These are phyloP conservation scores for Pulveroboletus sp. DNA, from an alignment of 1,284 basidiomycete genomes.

Conservation along the genomic window DNA sequence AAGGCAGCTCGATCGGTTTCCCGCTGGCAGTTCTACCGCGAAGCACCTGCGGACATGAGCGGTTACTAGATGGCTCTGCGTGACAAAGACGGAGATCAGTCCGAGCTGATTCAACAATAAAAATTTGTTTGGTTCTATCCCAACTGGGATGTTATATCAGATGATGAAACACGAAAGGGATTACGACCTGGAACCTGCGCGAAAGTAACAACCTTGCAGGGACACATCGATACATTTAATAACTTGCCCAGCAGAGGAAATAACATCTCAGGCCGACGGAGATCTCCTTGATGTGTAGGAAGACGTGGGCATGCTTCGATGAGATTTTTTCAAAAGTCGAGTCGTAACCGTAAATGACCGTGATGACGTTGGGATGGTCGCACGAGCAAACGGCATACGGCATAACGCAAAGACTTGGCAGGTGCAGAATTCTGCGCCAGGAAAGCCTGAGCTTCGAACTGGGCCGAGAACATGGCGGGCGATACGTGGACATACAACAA, in stretches of 20 bases:
- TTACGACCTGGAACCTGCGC: not conserved
- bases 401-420: constrained; percentile 3
- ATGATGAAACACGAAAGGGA: not conserved
- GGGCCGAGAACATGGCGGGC: not conserved
- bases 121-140: not conserved
- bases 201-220: constrained; percentile 15
- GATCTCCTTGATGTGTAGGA: not conserved
- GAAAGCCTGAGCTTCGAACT: not conserved
- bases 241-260: not conserved
- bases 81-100: constrained; percentile 14
- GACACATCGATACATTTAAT: not conserved
- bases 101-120: constrained; percentile 4
- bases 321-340: not conserved
- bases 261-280: not conserved
- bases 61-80: not conserved
- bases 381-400: not conserved
- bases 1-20: not conserved
- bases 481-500: constrained; percentile 1
- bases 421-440: constrained; percentile 1
- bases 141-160: not conserved
- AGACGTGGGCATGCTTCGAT: not conserved
- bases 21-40: constrained; percentile 29
- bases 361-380: not conserved
- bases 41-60: constrained; percentile 22
- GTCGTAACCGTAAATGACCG: not conserved